These are phyloP conservation scores for Cladosporium phlei DNA, from an alignment of 2,329 filamentous ascomycete genomes.

Conservation along the genomic window DNA sequence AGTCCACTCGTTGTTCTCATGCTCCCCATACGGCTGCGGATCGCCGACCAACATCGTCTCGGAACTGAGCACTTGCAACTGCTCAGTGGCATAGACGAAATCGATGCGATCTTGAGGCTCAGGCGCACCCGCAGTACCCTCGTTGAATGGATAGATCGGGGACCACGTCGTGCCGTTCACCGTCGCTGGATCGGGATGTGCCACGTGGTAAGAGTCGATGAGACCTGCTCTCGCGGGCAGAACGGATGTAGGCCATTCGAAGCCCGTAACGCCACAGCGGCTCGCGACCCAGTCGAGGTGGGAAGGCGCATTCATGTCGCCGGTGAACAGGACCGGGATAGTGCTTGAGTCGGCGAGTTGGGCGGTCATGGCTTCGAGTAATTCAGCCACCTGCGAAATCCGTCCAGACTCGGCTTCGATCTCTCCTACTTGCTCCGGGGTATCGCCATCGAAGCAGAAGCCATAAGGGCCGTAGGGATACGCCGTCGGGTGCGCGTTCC, in stretches of 20 bases:
- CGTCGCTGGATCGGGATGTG: constrained; percentile 5
- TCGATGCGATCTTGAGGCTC: constrained; percentile 10
- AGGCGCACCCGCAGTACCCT: neutral
- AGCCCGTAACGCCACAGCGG: constrained; percentile 3
- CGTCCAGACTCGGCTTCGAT: constrained; percentile 5
- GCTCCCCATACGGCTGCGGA: neutral
- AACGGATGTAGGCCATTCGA: constrained; percentile 7
- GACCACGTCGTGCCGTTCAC: constrained; percentile 3
- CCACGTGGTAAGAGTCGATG: constrained; percentile 4
- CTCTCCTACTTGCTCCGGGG: neutral
- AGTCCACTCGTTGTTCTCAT: constrained; percentile 4
- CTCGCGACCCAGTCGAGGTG: constrained; percentile 4
- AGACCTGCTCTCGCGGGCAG: constrained; percentile 6
- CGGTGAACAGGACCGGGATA: neutral
- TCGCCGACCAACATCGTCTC: neutral
- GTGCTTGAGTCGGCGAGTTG: neutral
- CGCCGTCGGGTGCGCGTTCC: constrained; percentile 8
- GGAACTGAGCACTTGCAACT: neutral
- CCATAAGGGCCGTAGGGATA: constrained; percentile 8
- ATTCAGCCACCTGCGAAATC: neutral
- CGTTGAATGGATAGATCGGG: constrained; percentile 1
- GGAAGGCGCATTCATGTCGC: constrained; percentile 7
- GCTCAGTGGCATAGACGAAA: constrained; percentile 7
- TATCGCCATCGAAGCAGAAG: constrained; percentile 6
- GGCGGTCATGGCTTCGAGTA: constrained; percentile 1